phyloP scores from a whole-genome alignment of 768 basidiomycete genomes.

The Phanerodontia chrysosporium region DNA sequence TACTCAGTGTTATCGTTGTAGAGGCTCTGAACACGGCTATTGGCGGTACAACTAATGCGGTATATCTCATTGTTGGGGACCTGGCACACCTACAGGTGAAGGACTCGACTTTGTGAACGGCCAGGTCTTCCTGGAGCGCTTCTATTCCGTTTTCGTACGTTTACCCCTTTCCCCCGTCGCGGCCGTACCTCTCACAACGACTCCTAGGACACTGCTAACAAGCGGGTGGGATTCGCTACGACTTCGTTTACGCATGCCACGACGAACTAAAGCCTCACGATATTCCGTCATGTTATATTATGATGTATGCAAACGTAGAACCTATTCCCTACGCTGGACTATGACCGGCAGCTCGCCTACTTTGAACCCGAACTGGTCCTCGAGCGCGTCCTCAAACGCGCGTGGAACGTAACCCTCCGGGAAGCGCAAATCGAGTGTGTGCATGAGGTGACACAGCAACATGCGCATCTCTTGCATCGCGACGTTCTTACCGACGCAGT shows the following conservation, averaged over 20 bases:
- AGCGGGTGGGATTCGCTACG: slow-evolving; percentile 36
- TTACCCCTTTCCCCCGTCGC: neutral
- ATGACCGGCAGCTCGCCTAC: slow-evolving; percentile 10
- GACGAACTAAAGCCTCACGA: too few species aligned
- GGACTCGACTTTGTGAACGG: slow-evolving; percentile 56
- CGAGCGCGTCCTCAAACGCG: slow-evolving; percentile 30
- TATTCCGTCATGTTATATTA: too few species aligned
- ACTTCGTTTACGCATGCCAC: slow-evolving; percentile 32
- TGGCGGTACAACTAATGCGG: slow-evolving; percentile 42
- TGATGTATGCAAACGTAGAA: too few species aligned
- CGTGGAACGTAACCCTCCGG: slow-evolving; percentile 15
- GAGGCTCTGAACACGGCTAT: slow-evolving; percentile 50
- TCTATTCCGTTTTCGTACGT: slow-evolving; percentile 13
- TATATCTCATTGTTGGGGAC: slow-evolving; percentile 51
- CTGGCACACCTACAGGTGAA: slow-evolving; percentile 42
- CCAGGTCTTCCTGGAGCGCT: slow-evolving; percentile 12
- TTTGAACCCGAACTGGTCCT: slow-evolving; percentile 21
- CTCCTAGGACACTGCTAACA: slow-evolving; percentile 33
- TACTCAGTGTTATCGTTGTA: neutral
- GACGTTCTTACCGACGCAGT: slow-evolving; percentile 45
- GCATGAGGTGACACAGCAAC: slow-evolving; percentile 26
- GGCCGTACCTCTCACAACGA: neutral
- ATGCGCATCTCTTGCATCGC: slow-evolving; percentile 35
- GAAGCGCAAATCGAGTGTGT: slow-evolving; percentile 19
- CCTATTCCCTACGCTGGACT: neutral